Evolutionary conservation across 441 rosid species (phyloP).

Genomic region (Rhodomyrtus psidioides): DNA sequence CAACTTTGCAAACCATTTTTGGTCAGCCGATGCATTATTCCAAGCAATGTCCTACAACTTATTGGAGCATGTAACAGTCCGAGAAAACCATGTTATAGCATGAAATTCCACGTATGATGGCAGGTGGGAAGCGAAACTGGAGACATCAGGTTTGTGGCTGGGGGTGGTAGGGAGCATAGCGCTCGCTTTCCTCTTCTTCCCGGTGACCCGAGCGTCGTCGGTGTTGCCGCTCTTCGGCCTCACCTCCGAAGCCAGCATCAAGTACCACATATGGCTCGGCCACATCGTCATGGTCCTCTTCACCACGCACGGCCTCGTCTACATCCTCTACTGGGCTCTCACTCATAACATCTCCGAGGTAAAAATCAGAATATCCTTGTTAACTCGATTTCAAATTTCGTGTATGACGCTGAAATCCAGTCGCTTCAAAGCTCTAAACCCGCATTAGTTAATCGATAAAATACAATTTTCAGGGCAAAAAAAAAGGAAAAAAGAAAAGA

Average conservation of each 20-base stretch:
- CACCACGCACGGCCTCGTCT: not conserved
- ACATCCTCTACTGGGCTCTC: not conserved
- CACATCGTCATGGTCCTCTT: not conserved
- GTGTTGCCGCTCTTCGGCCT: not conserved
- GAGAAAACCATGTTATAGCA: not conserved
- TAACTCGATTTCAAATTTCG: not conserved
- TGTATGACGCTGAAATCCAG: no score
- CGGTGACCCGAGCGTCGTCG: not conserved
- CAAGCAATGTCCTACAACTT: not conserved
- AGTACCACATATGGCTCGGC: conserved; percentile 9
- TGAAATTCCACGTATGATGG: not conserved
- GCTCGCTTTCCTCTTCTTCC: not conserved
- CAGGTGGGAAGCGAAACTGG: conserved; percentile 4
- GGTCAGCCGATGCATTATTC: not conserved
- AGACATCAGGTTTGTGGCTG: not conserved
- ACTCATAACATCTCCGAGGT: not conserved
- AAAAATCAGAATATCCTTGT: not conserved
- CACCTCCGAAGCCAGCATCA: conserved; percentile 5
- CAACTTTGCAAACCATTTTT: not conserved
- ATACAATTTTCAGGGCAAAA: not conserved
- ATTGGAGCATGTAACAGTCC: not conserved
- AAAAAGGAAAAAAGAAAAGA: not conserved
- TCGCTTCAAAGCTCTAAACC: no score
- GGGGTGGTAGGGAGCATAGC: not conserved
- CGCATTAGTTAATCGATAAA: not conserved